A percentile compares a stretch with the other conserved stretches of the same genome.
phyloP scores from a whole-genome alignment of 2,329 filamentous ascomycete genomes.

The Falciphora oryzae region DNA sequence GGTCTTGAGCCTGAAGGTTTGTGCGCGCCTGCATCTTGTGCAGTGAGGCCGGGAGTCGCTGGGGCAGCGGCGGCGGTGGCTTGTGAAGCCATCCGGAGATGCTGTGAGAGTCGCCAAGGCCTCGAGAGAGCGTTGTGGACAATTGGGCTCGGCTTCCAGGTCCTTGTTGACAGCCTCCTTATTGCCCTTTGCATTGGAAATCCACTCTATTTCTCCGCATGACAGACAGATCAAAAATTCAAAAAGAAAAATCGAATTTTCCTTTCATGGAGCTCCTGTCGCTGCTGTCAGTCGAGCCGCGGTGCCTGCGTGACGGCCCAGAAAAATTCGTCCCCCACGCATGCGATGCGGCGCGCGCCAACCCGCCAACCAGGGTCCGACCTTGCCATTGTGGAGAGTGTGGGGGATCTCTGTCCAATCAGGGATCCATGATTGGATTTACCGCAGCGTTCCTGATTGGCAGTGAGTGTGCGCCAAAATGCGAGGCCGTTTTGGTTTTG shows the following conservation, averaged over 20 bases:
- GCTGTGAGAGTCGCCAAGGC: not conserved
- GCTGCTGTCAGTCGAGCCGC: no score
- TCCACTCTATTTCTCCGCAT: not conserved
- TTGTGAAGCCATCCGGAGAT: not conserved
- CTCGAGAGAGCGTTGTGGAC: not conserved
- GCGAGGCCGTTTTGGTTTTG: not conserved
- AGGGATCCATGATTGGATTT: not conserved
- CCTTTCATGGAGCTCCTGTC: not conserved
- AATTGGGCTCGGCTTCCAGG: not conserved
- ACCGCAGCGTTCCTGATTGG: not conserved
- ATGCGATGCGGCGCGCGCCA: not conserved
- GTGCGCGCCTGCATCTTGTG: not conserved
- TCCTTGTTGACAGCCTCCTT: not conserved
- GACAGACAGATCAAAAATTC: not conserved
- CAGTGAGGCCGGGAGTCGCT: no score
- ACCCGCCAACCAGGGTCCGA: no score
- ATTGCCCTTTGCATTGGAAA: not conserved
- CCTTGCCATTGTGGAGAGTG: not conserved
- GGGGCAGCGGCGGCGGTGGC: no score
- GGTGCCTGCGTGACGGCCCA: not conserved
- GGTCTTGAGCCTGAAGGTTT: not conserved
- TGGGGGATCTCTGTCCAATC: not conserved
- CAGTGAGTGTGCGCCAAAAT: not conserved
- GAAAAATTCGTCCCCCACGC: not conserved
- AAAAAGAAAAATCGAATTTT: not conserved